Base-by-base conservation (phyloP, 108 stramenopile species). In the Cyclotella sp. region DNA sequence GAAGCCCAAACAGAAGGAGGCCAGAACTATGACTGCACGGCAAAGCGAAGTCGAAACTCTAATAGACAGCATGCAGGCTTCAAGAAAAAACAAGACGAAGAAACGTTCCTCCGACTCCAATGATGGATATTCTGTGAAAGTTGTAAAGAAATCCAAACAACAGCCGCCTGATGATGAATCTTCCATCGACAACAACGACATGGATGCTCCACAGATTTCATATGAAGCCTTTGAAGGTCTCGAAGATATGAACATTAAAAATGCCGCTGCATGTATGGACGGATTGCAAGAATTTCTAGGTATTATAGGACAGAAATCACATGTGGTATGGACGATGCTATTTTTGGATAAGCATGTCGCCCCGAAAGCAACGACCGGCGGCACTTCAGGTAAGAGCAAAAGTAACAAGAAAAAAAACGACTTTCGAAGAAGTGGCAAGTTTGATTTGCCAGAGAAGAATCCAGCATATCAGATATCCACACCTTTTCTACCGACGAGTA, bases 311-410 rank as follows among this genome's bases (percentile, higher is more conserved):
- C 43, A 44, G 40, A 52, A 79, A 54, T 47, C 46, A 15, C 44
- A 75, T 57, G 80, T 85, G 29, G 68, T 76, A 19, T 85, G 80
- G 71, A 78, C 84, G 22, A 73, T 81, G 65, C 18, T 85, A 18
- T 85, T 82, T 70, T 70, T 81, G 29, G 84, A 85, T 60, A 70
- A 70, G 10, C 65, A 58, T 45, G 49, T 59, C 14, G 63, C 63
- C 9, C 27, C 27, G 22, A 69, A 47, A 51, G 29, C 62, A 24
- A 45, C 54, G 16, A 12, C 41, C 19, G 16, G 53, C 12, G 24
- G 34, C 26, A 39, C 16, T 66, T 30, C 41, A 22, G 18, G 43
- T 0, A 29, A 46, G 29, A 51, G 51, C n/a, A 55, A 28, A 28
- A 24, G 34, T 9, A 30, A 44, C 8, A 63, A 40, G 63, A 65